Base-by-base conservation (phyloP, 2,329 filamentous ascomycete genomes). In the Ambrosiella cleistominuta region DNA sequence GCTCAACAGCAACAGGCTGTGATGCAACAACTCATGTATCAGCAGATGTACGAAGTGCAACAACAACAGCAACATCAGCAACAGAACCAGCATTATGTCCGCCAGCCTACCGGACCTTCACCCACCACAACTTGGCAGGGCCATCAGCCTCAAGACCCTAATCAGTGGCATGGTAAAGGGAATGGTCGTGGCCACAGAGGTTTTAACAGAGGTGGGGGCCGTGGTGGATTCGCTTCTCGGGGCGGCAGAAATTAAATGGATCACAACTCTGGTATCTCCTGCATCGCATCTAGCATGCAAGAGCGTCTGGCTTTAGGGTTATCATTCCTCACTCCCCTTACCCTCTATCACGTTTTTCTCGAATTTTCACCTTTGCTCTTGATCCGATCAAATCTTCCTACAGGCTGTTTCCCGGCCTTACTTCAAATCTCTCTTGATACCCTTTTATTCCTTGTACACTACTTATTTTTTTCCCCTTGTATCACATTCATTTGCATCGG, bases 161-260 rank as follows among this genome's bases (percentile, higher is more conserved):
- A 56, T 38, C 52, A 61, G 37, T 61, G 59, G 59, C 59, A 56
- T 40, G 52, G 42, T 8, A 38, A 54, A 7, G 35, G 42, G 6
- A 61, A 61, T 39, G 55, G 55, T 27, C 59, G 59, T 53, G 56
- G 59, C 27, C 59, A 56, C 53, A 56, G 59, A 61, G 65, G 66
- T 62, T 66, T 65, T 53, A 66, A 57, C 35, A 39, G 61, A 27
- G 64, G 67, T 36, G 65, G 67, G 38, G 64, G 66, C 37, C 57
- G 60, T 50, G 49, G 57, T 50, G 64, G 67, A 17, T 63, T 66
- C 11, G 66, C 65, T 35, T 66, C 60, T 54, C 57, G 60, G 17
- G 60, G 60, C 27, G 54, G 60, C 47, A 56, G 60, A 56, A 45
- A 59, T 38, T 55, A 59, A 45, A 27, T 8, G 11, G 19, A 44